A percentile compares a stretch with the other conserved stretches of the same genome.
phyloP scores from a whole-genome alignment of 2,329 filamentous ascomycete species.

The Fusarium devonianum region DNA sequence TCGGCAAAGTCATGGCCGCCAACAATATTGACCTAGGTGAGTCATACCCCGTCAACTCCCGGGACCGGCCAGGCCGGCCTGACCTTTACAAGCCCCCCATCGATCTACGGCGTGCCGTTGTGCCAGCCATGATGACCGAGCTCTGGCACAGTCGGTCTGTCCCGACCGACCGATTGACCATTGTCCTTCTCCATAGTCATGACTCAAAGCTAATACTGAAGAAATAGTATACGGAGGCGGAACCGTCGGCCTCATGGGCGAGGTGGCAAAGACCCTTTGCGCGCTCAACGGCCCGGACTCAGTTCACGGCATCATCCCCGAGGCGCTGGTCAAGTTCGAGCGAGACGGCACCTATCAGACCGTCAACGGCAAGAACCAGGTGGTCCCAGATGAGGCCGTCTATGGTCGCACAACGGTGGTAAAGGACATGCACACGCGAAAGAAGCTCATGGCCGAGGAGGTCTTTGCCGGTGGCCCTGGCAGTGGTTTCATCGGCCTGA shows the following conservation, averaged over 20 bases:
- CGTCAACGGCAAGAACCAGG: constrained; percentile 56
- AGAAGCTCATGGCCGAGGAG: constrained; percentile 90
- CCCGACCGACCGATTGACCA: constrained; percentile 1
- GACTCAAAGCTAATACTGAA: constrained; percentile 13
- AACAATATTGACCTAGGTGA: constrained; percentile 78
- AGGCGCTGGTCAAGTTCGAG: constrained; percentile 82
- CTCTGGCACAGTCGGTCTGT: constrained; percentile 9
- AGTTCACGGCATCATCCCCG: constrained; percentile 94
- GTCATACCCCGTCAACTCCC: constrained; percentile 33
- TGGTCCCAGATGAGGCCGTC: constrained; percentile 66
- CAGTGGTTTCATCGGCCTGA: constrained; percentile 86
- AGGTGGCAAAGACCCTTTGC: constrained; percentile 86
- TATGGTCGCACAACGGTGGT: constrained; percentile 91
- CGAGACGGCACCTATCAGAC: constrained; percentile 65
- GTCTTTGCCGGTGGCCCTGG: constrained; percentile 83
- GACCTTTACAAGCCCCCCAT: too few species aligned
- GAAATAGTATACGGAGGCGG: constrained; percentile 88
- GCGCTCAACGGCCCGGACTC: constrained; percentile 78
- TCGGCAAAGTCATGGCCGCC: constrained; percentile 76
- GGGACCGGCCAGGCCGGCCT: background rate
- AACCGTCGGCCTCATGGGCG: constrained; percentile 94
- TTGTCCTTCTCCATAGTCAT: background rate
- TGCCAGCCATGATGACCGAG: background rate
- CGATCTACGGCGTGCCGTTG: too few species aligned
- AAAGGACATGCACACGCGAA: constrained; percentile 94